Percentiles rank a stretch among this genome's conserved stretches.
Conservation (phyloP, 495 filamentous ascomycete genomes). For the Aspergillus bertholletiae region DNA sequence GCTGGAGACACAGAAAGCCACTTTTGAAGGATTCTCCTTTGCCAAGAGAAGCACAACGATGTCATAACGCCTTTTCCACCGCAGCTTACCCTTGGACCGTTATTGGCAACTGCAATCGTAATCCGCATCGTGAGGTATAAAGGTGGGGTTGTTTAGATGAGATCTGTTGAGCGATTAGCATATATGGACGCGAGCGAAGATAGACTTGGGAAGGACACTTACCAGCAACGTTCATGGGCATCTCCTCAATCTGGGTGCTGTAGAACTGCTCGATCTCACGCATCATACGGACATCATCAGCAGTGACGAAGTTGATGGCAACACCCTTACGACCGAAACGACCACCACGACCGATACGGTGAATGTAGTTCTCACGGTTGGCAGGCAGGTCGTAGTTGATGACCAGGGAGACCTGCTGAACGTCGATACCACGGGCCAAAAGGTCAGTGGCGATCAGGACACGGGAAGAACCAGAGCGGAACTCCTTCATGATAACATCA, state of each 20-base stretch:
- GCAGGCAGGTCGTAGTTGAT: constrained; percentile 99
- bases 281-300: constrained; percentile 98
- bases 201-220: constrained; percentile 10
- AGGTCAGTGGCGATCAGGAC: constrained; percentile 97
- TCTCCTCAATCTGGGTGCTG: constrained; percentile 61
- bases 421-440: constrained; percentile 97
- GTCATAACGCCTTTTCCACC: constrained; percentile 26
- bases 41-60: constrained; percentile 29
- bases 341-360: constrained; percentile 97
- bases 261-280: constrained; percentile 84
- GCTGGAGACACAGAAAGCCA: constrained; percentile 45
- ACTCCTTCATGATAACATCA: constrained; percentile 99
- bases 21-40: constrained; percentile 36
- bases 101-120: constrained; percentile 39
- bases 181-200: background rate
- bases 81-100: constrained; percentile 33
- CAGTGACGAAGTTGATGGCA: constrained; percentile 99
- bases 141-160: constrained; percentile 46
- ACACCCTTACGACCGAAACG: constrained; percentile 99
- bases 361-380: constrained; percentile 99
- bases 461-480: constrained; percentile 94
- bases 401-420: constrained; percentile 97
- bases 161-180: constrained; percentile 32
- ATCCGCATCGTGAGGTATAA: constrained; percentile 42
- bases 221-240: constrained; percentile 60